These are phyloP conservation scores for Trichoderma harzianum DNA, from an alignment of 2,329 filamentous ascomycete genomes.

Conservation along the genomic window DNA sequence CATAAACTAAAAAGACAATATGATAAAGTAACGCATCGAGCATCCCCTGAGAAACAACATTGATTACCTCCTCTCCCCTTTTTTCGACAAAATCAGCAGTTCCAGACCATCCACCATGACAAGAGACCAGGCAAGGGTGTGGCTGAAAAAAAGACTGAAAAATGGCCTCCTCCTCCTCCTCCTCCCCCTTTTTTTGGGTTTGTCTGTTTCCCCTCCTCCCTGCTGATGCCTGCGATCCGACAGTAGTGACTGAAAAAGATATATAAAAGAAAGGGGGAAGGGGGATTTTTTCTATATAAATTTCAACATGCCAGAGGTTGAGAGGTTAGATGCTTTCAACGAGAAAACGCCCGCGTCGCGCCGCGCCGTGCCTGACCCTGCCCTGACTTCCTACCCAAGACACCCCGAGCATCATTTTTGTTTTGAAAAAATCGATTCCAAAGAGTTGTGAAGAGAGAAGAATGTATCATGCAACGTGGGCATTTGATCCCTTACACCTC, in stretches of 20 bases:
- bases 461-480: background rate
- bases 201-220: background rate
- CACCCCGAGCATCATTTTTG: constrained; percentile 2
- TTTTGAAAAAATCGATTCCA: constrained; percentile 3
- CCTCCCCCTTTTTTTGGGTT: background rate
- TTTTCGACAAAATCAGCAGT: background rate
- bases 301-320: constrained; percentile 7
- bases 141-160: background rate
- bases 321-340: constrained; percentile 14
- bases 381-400: constrained; percentile 11
- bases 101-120: background rate
- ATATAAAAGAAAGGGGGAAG: background rate
- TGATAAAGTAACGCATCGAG: background rate
- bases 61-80: background rate
- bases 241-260: background rate
- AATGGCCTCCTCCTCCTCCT: background rate
- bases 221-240: background rate
- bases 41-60: background rate
- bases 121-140: background rate
- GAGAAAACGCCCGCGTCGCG: constrained; percentile 14
- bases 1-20: constrained; percentile 12
- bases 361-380: constrained; percentile 14
- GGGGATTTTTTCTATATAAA: constrained; percentile 5
- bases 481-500: background rate
- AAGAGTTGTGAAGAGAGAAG: background rate